Evolutionary conservation across 2,329 filamentous ascomycete species (phyloP).

Genomic region (Pseudogymnoascus sp.): DNA sequence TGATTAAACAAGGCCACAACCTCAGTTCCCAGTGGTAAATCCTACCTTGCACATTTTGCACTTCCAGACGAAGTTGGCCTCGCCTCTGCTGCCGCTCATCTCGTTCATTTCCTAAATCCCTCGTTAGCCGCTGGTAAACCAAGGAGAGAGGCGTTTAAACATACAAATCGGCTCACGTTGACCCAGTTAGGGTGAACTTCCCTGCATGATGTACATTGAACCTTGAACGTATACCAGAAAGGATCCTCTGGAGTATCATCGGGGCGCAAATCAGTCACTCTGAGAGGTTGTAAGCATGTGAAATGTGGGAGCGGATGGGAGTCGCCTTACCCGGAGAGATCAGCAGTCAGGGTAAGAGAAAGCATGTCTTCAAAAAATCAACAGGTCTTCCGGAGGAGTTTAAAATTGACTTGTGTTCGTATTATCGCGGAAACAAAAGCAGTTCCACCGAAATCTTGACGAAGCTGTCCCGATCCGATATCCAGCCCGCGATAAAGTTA

Average conservation of each 20-base stretch:
- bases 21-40: constrained; percentile 8
- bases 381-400: neutral
- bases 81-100: constrained; percentile 83
- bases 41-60: constrained; percentile 94
- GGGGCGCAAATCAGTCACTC: constrained; percentile 83
- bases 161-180: constrained; percentile 77
- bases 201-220: constrained; percentile 95
- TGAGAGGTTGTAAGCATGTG: constrained; percentile 32
- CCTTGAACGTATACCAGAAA: constrained; percentile 97
- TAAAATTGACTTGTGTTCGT: neutral
- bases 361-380: constrained; percentile 43
- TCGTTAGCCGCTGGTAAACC: constrained; percentile 8
- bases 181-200: constrained; percentile 85
- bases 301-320: constrained; percentile 9
- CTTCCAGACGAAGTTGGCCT: constrained; percentile 99
- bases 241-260: constrained; percentile 71
- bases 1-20: constrained; percentile 8
- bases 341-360: constrained; percentile 57
- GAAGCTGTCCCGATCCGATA: neutral
- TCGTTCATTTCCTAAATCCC: constrained; percentile 69
- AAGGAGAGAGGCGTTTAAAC: neutral
- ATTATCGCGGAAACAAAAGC: neutral
- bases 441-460: neutral
- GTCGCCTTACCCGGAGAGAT: constrained; percentile 56
- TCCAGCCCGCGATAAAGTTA: neutral